Base-by-base conservation (phyloP, 345 rosid genomes). In the thale cress (Arabidopsis thaliana) region DNA sequence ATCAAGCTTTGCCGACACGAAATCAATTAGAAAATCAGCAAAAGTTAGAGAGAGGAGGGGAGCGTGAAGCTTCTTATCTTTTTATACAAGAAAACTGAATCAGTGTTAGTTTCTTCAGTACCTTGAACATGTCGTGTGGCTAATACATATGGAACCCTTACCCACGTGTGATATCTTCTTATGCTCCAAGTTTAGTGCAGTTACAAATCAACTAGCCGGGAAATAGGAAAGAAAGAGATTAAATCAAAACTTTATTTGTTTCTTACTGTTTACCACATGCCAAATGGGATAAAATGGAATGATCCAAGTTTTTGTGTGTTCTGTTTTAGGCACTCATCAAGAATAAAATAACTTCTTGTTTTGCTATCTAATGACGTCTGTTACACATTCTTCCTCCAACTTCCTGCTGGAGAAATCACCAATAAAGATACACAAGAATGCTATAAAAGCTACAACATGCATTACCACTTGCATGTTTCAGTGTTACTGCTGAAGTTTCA, bases 401-500 rank as follows among this genome's bases (percentile, higher is more conserved):
- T 14, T 58, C n/a, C 48, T 59, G 59, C 49, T 71, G 49, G 53
- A 63, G 36, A 53, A 52, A 33, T 63, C 22, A 33, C 57, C 64
- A 45, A 65, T 65, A 20, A 32, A 8, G 46, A 55, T 64, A 73
- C 46, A 74, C 61, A 75, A 62, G 65, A 76, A 76, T 53, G 65
- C 50, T 69, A 46, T 49, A 69, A 37, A 36, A 61, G 48, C 64
- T 72, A 72, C 69, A 78, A 41, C 53, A 63, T 65, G 28, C 58
- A 34, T 48, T 64, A 14, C 72, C 77, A 25, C 51, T 46, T 59
- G 38, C 20, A 48, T 42, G 1, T 20, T 2, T 48, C 41, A 50
- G 52, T 34, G 59, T 67, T 85, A 86, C 59, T 79, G 91, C 82
- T 91, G 96, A 73, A 80, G 76, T 87, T 87, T 91, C 45, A 89